phyloP scores from a whole-genome alignment of 306 rosid species.

The Mucuna pruriens region DNA sequence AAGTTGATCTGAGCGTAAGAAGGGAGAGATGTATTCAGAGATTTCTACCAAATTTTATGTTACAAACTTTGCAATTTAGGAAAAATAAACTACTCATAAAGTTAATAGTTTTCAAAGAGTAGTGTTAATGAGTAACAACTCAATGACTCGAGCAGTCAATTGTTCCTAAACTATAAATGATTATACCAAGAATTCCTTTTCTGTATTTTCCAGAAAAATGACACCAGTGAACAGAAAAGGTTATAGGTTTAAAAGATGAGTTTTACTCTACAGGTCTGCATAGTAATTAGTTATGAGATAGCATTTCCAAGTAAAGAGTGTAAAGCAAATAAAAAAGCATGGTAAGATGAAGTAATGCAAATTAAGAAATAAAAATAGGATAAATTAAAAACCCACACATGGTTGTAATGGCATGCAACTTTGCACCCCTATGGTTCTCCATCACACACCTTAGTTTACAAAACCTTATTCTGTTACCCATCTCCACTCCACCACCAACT shows the following conservation, averaged over 20 bases:
- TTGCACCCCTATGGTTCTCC: neutral
- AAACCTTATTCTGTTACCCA: neutral
- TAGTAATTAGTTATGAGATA: neutral
- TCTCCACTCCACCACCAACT: neutral
- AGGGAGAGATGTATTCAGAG: slow-evolving; percentile 5
- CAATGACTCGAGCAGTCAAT: neutral
- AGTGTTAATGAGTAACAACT: slow-evolving; percentile 10
- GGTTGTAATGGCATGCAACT: neutral
- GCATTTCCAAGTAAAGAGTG: neutral
- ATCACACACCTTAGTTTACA: neutral
- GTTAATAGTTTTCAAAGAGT: slow-evolving; percentile 11
- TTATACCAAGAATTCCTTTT: neutral
- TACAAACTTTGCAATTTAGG: neutral
- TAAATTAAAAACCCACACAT: neutral
- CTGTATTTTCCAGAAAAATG: neutral
- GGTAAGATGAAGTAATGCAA: neutral
- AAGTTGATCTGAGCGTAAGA: slow-evolving; percentile 11
- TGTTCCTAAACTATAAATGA: neutral
- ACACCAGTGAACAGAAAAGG: neutral
- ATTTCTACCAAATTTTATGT: neutral
- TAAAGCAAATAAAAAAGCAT: neutral
- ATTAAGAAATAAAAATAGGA: neutral
- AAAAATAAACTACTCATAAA: neutral
- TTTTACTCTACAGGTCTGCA: neutral
- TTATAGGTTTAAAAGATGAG: neutral